A percentile compares a stretch with the other conserved stretches of the same genome.
Conservation (phyloP, 768 basidiomycete species). For the Mrakia gelida region DNA sequence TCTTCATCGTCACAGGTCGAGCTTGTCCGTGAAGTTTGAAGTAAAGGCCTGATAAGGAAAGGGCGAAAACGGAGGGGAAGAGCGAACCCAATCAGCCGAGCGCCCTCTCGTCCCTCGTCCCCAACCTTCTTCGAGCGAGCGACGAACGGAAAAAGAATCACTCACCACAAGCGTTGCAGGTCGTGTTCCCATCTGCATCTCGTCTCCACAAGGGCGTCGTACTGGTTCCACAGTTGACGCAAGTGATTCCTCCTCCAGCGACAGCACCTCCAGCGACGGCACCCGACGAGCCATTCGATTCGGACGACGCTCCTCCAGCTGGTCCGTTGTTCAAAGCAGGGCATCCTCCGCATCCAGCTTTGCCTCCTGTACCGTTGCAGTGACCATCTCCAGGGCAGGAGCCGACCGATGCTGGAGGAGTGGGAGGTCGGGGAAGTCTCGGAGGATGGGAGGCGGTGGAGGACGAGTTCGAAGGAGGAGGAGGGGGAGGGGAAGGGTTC, state of each 20-base stretch:
- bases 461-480: not conserved
- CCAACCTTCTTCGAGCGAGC: not conserved
- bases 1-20: slow-evolving; percentile 97
- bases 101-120: not conserved
- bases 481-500: not conserved
- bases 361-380: slow-evolving; percentile 95
- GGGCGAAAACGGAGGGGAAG: slow-evolving; percentile 24
- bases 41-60: slow-evolving; percentile 66
- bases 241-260: slow-evolving; percentile 44
- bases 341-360: slow-evolving; percentile 87
- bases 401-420: slow-evolving; percentile 40
- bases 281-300: slow-evolving; percentile 4
- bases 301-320: slow-evolving; percentile 22
- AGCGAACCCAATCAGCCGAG: not conserved
- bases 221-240: slow-evolving; percentile 44
- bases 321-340: slow-evolving; percentile 88
- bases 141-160: slow-evolving; percentile 22
- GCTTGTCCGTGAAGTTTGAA: slow-evolving; percentile 97
- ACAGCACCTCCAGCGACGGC: slow-evolving; percentile 34
- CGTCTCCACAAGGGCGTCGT: slow-evolving; percentile 51
- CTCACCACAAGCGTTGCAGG: slow-evolving; percentile 52
- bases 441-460: not conserved
- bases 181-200: slow-evolving; percentile 50
- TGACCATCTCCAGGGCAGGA: slow-evolving; percentile 98
- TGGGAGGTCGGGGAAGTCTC: not conserved